These are phyloP conservation scores for Ophiocordyceps sinensis DNA, from an alignment of 2,329 filamentous ascomycete genomes.

Conservation along the genomic window DNA sequence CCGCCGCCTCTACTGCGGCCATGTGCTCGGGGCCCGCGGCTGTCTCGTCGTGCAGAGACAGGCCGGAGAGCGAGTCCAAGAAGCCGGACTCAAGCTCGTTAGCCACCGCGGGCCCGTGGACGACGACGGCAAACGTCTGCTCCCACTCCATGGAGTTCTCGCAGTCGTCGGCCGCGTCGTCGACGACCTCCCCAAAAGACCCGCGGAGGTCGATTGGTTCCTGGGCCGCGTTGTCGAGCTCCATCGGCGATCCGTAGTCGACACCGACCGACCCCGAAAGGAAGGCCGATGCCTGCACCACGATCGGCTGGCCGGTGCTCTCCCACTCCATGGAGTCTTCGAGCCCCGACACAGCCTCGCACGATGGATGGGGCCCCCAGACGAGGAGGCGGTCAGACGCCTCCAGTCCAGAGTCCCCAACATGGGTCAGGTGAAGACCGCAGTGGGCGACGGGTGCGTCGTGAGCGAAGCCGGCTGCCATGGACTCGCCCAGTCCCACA, in stretches of 20 bases:
- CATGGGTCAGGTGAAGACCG: too few relatives aligned
- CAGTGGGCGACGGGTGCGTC: neutral
- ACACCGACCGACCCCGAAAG: neutral
- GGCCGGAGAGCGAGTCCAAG: neutral
- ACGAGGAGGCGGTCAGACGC: neutral
- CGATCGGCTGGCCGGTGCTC: neutral
- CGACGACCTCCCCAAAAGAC: neutral
- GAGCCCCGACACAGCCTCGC: slow-evolving; percentile 3
- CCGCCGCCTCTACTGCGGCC: neutral
- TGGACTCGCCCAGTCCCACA: too few relatives aligned
- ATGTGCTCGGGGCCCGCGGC: neutral
- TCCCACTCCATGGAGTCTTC: neutral
- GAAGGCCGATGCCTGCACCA: neutral
- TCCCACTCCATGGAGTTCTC: neutral
- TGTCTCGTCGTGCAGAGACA: neutral
- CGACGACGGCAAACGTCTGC: neutral
- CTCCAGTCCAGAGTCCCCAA: neutral
- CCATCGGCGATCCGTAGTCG: neutral
- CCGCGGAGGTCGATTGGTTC: neutral
- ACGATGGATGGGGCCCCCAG: neutral
- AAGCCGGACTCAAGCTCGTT: neutral
- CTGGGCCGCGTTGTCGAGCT: neutral
- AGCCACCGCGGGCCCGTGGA: neutral
- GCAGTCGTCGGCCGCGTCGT: neutral
- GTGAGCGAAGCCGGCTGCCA: too few relatives aligned